phyloP scores from a whole-genome alignment of 805 yeast genomes.

The Candida silvicultrix region DNA sequence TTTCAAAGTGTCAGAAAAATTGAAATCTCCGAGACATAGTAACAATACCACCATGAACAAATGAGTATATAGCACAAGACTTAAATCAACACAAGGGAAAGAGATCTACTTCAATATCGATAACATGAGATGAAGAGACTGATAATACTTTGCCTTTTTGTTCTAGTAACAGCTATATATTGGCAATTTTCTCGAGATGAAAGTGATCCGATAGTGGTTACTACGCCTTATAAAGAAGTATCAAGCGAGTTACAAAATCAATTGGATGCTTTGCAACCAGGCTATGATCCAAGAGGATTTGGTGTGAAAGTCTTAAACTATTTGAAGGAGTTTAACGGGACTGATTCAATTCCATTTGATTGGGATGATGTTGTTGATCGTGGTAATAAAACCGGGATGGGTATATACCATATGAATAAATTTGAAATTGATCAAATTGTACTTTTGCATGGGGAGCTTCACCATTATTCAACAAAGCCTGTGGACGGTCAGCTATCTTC shows the following conservation, averaged over 20 bases:
- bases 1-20: too few species aligned
- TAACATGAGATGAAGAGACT: not conserved
- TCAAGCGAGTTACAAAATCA: not conserved
- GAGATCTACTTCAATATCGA: too few species aligned
- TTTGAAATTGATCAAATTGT: slow-evolving; percentile 7
- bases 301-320: slow-evolving; percentile 3
- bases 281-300: slow-evolving; percentile 8
- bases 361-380: slow-evolving; percentile 13
- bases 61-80: too few species aligned
- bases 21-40: too few species aligned
- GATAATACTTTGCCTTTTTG: not conserved
- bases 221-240: not conserved
- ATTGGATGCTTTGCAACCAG: not conserved
- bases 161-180: not conserved
- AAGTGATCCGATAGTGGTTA: not conserved
- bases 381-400: slow-evolving; percentile 14
- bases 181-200: not conserved
- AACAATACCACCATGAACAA: not conserved
- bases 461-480: slow-evolving; percentile 1
- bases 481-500: not conserved
- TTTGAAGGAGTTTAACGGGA: not conserved
- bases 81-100: too few species aligned
- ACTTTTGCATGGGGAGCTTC: slow-evolving; percentile 11
- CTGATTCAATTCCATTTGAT: slow-evolving; percentile 4
- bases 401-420: slow-evolving; percentile 6